These are phyloP conservation scores for Erysimum pusillum DNA, from an alignment of 441 rosid genomes.

Conservation along the genomic window DNA sequence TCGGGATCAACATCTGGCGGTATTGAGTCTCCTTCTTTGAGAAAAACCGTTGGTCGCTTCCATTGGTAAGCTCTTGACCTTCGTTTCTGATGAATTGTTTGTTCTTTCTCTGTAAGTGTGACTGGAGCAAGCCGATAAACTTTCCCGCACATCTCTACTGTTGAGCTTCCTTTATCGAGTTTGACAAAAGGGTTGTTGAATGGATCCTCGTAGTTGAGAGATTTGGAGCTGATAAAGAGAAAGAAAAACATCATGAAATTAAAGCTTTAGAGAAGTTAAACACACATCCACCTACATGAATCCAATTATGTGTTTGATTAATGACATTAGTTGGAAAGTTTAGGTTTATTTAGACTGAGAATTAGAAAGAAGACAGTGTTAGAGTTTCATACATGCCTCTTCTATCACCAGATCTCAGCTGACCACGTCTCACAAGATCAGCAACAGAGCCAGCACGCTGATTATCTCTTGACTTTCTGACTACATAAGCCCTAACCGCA, in stretches of 20 bases:
- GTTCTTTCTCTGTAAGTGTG: constrained; percentile 81
- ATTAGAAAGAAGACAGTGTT: neutral
- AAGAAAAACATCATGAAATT: neutral
- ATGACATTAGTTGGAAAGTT: neutral
- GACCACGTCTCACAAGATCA: constrained; percentile 98
- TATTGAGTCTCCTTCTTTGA: constrained; percentile 87
- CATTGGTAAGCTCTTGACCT: constrained; percentile 96
- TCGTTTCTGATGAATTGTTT: constrained; percentile 83
- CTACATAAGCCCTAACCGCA: constrained; percentile 55
- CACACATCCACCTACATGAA: neutral
- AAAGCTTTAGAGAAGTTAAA: neutral
- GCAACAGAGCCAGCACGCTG: constrained; percentile 83
- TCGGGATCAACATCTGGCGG: constrained; percentile 95
- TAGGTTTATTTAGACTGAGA: neutral
- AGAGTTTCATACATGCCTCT: constrained; percentile 95
- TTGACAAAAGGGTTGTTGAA: constrained; percentile 93
- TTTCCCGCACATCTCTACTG: constrained; percentile 93
- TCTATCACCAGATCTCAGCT: constrained; percentile 96
- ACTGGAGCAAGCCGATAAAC: constrained; percentile 86
- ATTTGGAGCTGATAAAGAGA: constrained; percentile 62
- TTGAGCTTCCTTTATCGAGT: constrained; percentile 75
- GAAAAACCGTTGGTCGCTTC: constrained; percentile 82
- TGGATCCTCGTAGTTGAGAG: constrained; percentile 91
- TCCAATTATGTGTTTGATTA: neutral
- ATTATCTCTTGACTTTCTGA: constrained; percentile 58